Evolutionary conservation across 2,329 filamentous ascomycete genomes (phyloP).

Genomic region (Tolypocladium amazonense): DNA sequence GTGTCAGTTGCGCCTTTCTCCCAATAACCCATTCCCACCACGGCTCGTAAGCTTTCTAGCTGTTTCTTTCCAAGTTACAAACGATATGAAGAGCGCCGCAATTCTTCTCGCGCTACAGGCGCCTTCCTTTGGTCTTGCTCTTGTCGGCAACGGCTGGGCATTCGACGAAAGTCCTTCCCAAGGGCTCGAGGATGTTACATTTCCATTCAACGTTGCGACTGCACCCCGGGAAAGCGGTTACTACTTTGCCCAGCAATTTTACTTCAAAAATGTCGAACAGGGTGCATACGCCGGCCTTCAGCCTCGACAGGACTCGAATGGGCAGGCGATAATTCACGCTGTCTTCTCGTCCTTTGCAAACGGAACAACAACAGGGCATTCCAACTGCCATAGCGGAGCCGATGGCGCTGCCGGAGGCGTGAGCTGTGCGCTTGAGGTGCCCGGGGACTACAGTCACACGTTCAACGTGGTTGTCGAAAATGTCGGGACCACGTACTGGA

Average conservation of each 20-base stretch:
- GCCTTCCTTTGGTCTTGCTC: not conserved
- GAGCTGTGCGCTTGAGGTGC: constrained; percentile 10
- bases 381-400: constrained; percentile 13
- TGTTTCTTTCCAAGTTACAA: not conserved
- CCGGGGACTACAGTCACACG: constrained; percentile 8
- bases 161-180: not conserved
- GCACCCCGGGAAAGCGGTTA: constrained; percentile 9
- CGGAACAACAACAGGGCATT: constrained; percentile 6
- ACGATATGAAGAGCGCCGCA: not conserved
- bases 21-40: not conserved
- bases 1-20: not conserved
- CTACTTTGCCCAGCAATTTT: constrained; percentile 13
- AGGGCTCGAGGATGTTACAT: constrained; percentile 10
- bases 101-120: not conserved
- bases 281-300: constrained; percentile 12
- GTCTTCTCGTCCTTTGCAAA: constrained; percentile 11
- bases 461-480: constrained; percentile 10
- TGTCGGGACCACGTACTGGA: constrained; percentile 9
- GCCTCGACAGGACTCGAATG: constrained; percentile 5
- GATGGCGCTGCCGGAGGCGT: constrained; percentile 12
- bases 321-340: constrained; percentile 7
- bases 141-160: not conserved
- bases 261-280: constrained; percentile 3
- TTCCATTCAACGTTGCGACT: constrained; percentile 10
- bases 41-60: not conserved